A percentile compares a stretch with the other conserved stretches of the same genome.
Conservation (phyloP, 305 asterid species). For the Fraxinus platypoda region DNA sequence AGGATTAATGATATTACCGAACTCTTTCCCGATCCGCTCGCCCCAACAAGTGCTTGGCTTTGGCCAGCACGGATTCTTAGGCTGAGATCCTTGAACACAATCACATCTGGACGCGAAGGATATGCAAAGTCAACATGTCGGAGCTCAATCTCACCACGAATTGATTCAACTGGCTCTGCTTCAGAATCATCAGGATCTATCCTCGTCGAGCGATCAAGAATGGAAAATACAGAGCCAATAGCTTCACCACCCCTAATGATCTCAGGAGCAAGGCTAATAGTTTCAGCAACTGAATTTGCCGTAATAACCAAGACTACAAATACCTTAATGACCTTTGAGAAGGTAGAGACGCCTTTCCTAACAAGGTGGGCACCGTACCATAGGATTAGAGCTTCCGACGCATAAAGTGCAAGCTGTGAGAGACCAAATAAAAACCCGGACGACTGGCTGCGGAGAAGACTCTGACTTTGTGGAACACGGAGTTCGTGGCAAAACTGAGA, state of each 20-base stretch:
- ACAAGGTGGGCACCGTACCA: conserved; percentile 97
- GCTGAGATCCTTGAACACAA: conserved; percentile 78
- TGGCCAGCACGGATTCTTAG: conserved; percentile 90
- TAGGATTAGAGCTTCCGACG: conserved; percentile 84
- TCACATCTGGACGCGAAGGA: conserved; percentile 87
- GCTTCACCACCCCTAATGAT: conserved; percentile 97
- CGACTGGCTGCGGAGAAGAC: conserved; percentile 71
- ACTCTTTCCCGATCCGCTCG: conserved; percentile 97
- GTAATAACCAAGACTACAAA: conserved; percentile 88
- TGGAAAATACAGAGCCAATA: conserved; percentile 79
- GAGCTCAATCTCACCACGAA: conserved; percentile 93
- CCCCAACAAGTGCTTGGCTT: conserved; percentile 97
- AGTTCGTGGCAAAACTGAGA: conserved; percentile 71
- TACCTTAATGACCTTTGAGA: conserved; percentile 90
- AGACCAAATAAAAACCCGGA: conserved; percentile 83
- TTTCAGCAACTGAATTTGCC: conserved; percentile 93
- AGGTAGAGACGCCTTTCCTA: conserved; percentile 69
- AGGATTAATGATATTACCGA: conserved; percentile 76
- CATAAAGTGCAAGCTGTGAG: conserved; percentile 92
- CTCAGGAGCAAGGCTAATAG: conserved; percentile 94
- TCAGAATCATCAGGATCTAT: conserved; percentile 89
- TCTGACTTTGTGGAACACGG: conserved; percentile 61
- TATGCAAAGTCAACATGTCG: conserved; percentile 91
- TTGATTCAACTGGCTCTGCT: conserved; percentile 60
- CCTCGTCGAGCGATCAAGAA: conserved; percentile 77